Base-by-base conservation (phyloP, 768 basidiomycete species). In the Termitomyces sp. region DNA sequence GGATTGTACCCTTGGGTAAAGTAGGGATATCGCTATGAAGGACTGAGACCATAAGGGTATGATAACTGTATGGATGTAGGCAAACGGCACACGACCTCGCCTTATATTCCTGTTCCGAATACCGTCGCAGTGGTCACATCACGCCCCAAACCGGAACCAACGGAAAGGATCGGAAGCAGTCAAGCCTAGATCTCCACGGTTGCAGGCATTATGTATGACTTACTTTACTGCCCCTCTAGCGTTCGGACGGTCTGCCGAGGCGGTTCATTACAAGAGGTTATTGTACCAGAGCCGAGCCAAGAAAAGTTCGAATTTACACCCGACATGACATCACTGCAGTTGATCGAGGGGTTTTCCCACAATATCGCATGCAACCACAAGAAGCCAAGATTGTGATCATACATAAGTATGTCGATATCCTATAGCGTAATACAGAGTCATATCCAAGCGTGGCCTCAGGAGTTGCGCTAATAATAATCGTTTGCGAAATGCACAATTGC, bases 111-210 rank as follows among this genome's bases (percentile, higher is more conserved):
- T 16, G 41, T 50, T 58, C 47, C 48, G 26, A 52, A 41, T 36
- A 16, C 30, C 49, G 44, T 55, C 55, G 57, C 56, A 61, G 57
- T 12, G 46, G 62, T 64, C 63, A 64, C 62, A 66, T 67, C 67
- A 69, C 65, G 61, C 66, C 41, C 64, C 66, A 66, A 71, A 68
- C 71, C 72, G 68, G 70, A 68, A 61, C 63, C 50, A 64, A 72
- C 73, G 74, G 74, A 67, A 70, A 58, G 56, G 67, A 65, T 67
- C 65, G 63, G 73, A 56, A 50, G 43, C 30, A 7, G 40, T 18
- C 18, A 53, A 41, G 26, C 23, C 28, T 54, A 54, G 28, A 54
- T 41, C 40, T 32, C 53, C 26, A 54, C 40, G 12, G 36, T 43
- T 54, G 28, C 18, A 20, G 40, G 10, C n/a, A 20, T 20, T 30